Evolutionary conservation across 1,284 basidiomycete species (phyloP).

Genomic region (Tilletia caries): DNA sequence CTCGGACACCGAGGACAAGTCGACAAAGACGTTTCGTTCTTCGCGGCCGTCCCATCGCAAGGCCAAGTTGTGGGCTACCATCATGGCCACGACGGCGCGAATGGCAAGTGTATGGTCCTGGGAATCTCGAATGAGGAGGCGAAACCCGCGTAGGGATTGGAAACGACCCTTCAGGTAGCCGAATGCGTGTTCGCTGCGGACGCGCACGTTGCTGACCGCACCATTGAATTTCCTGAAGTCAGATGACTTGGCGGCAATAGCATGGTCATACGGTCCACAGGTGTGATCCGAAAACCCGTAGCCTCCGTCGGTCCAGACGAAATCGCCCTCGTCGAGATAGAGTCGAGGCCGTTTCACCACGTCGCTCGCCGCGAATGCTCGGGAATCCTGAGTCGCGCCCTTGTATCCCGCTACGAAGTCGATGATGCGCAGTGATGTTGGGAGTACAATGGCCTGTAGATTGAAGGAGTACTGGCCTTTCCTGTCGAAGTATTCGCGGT

Average conservation of each 20-base stretch:
- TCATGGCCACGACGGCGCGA: too few relatives aligned
- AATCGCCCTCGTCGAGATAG: conserved; percentile 13
- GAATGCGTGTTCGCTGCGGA: conserved; percentile 8
- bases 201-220: not conserved
- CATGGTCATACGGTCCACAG: too few relatives aligned
- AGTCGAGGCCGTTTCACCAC: conserved; percentile 12
- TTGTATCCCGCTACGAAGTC: conserved; percentile 13
- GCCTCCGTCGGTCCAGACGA: too few relatives aligned
- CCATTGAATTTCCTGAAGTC: conserved; percentile 15
- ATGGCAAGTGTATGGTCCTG: too few relatives aligned
- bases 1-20: too few relatives aligned
- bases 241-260: not conserved
- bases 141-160: conserved; percentile 13
- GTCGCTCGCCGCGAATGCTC: conserved; percentile 14
- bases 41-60: too few relatives aligned
- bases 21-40: too few relatives aligned
- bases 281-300: too few relatives aligned
- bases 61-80: too few relatives aligned
- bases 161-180: conserved; percentile 17
- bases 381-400: conserved; percentile 12
- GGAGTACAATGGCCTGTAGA: conserved; percentile 6
- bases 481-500: conserved; percentile 2
- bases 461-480: conserved; percentile 11
- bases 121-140: not conserved
- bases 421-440: conserved; percentile 12